Percentiles rank a stretch among this genome's conserved stretches.
phyloP scores from a whole-genome alignment of 1,284 basidiomycete species.

The Puccinia novopanici region DNA sequence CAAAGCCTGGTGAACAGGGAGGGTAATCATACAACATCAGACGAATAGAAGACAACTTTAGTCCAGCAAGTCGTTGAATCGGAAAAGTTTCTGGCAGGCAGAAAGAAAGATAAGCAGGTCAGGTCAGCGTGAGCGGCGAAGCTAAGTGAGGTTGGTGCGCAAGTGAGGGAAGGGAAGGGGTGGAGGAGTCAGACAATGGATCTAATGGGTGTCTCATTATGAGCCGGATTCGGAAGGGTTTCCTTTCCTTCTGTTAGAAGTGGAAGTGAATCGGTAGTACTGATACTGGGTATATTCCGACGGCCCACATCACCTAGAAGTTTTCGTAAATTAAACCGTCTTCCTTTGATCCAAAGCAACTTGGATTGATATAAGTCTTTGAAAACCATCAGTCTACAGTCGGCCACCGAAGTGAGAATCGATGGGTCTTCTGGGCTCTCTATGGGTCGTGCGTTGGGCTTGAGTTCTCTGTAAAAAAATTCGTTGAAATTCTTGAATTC shows the following conservation, averaged over 20 bases:
- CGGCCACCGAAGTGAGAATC: constrained; percentile 81
- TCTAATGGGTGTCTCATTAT: constrained; percentile 13
- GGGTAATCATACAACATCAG: no score
- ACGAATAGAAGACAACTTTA: no score
- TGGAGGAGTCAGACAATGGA: constrained; percentile 19
- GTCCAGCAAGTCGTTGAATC: no score
- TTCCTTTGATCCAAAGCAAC: constrained; percentile 92
- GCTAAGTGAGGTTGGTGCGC: background rate
- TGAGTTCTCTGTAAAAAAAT: constrained; percentile 85
- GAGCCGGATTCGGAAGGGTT: background rate
- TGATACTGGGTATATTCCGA: constrained; percentile 63
- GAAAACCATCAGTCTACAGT: constrained; percentile 93
- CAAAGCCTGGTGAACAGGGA: no score
- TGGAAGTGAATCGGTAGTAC: constrained; percentile 53
- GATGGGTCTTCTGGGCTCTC: constrained; percentile 72
- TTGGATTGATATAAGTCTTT: constrained; percentile 81
- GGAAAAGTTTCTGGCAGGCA: no score
- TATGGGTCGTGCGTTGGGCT: constrained; percentile 75
- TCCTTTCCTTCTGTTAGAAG: constrained; percentile 52
- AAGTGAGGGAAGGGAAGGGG: background rate
- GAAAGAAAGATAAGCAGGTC: background rate
- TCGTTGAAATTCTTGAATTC: constrained; percentile 77
- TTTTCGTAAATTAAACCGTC: constrained; percentile 78
- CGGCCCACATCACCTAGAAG: constrained; percentile 80
- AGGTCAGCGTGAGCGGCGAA: background rate